Conservation (phyloP, 2,329 filamentous ascomycete species). For the Alternaria brassicae region DNA sequence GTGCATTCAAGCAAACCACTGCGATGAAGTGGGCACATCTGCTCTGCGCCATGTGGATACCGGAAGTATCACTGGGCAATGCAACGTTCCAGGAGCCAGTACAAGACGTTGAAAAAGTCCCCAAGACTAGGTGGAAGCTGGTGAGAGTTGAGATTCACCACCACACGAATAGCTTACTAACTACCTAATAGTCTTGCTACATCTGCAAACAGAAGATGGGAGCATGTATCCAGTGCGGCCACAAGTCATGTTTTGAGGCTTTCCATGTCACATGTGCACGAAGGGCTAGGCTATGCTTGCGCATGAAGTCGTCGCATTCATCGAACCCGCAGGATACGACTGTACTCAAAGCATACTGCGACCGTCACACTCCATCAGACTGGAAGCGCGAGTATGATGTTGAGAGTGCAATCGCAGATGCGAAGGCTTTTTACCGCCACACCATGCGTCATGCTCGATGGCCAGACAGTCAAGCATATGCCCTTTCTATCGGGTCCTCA, state of each 20-base stretch:
- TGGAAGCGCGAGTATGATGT: constrained; percentile 89
- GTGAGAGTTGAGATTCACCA: constrained; percentile 38
- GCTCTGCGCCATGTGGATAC: constrained; percentile 97
- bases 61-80: constrained; percentile 93
- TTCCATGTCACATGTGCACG: constrained; percentile 98
- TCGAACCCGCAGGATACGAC: constrained; percentile 80
- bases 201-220: constrained; percentile 98
- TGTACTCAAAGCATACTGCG: constrained; percentile 91
- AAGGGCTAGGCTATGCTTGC: constrained; percentile 83
- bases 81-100: constrained; percentile 98
- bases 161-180: constrained; percentile 19
- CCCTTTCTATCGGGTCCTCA: constrained; percentile 78
- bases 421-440: constrained; percentile 86
- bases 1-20: constrained; percentile 97
- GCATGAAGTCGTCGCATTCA: constrained; percentile 92
- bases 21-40: constrained; percentile 96
- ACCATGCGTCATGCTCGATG: constrained; percentile 89
- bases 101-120: constrained; percentile 97
- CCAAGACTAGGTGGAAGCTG: constrained; percentile 90
- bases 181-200: constrained; percentile 71
- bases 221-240: constrained; percentile 96
- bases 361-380: constrained; percentile 90
- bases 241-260: constrained; percentile 95
- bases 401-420: constrained; percentile 77
- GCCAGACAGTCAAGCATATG: constrained; percentile 88